Conservation (phyloP, 2,329 filamentous ascomycete genomes). For the Pseudomassariella vexata region DNA sequence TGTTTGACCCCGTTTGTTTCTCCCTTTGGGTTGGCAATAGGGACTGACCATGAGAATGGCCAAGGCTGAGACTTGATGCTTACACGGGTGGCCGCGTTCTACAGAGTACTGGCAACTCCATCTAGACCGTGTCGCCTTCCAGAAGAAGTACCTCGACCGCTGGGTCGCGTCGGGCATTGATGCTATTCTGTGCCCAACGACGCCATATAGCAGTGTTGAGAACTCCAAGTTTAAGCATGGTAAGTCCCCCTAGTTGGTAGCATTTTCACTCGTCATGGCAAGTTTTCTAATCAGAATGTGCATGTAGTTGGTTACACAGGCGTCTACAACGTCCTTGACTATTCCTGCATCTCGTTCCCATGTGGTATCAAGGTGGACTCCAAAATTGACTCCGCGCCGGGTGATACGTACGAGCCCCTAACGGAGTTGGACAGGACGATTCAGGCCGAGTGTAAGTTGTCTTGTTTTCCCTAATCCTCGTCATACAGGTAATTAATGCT, state of each 20-base stretch:
- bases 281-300: background rate
- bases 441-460: constrained; percentile 35
- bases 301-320: constrained; percentile 41
- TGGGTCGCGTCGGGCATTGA: constrained; percentile 48
- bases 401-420: constrained; percentile 25
- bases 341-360: constrained; percentile 40
- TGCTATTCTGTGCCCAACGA: constrained; percentile 54
- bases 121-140: constrained; percentile 35
- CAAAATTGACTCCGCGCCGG: constrained; percentile 25
- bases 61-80: too few species aligned
- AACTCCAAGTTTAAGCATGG: constrained; percentile 37
- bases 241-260: constrained; percentile 13
- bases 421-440: constrained; percentile 30
- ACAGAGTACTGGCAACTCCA: constrained; percentile 44
- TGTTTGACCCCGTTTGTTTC: too few species aligned
- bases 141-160: constrained; percentile 39
- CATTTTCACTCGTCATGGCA: too few species aligned
- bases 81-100: too few species aligned
- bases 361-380: constrained; percentile 35
- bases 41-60: too few species aligned
- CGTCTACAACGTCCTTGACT: constrained; percentile 44
- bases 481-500: too few species aligned
- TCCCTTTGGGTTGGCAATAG: too few species aligned
- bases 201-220: constrained; percentile 36
- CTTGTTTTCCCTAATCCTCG: too few species aligned